These are phyloP conservation scores for Cercospora janseana DNA, from an alignment of 2,329 filamentous ascomycete species.

Conservation along the genomic window DNA sequence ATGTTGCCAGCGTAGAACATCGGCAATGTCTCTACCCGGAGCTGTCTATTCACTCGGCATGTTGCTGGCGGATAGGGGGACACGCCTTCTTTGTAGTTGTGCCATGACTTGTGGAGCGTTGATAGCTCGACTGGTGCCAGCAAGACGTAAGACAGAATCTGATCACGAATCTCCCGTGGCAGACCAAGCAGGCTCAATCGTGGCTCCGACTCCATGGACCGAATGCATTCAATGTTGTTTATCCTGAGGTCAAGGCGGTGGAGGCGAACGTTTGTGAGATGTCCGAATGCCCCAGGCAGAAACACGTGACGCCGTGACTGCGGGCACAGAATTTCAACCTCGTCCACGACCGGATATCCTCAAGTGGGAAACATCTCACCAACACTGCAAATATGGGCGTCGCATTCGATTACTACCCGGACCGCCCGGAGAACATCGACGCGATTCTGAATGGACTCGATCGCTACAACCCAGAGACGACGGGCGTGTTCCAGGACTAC, in stretches of 20 bases:
- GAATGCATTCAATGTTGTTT: too few species aligned
- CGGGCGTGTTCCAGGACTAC: conserved; percentile 89
- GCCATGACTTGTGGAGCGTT: conserved; percentile 24
- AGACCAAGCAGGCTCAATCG: conserved; percentile 25
- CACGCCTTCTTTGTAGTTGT: conserved; percentile 19
- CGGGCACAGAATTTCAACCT: conserved; percentile 18
- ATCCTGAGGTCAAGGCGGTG: neutral
- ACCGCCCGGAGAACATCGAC: conserved; percentile 88
- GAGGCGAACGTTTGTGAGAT: neutral
- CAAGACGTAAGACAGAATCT: conserved; percentile 27
- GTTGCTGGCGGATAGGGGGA: conserved; percentile 26
- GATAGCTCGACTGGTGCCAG: conserved; percentile 27
- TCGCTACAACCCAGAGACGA: conserved; percentile 97
- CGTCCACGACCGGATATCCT: neutral
- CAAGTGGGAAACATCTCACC: neutral
- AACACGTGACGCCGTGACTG: neutral
- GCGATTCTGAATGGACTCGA: conserved; percentile 95
- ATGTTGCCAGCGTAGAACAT: conserved; percentile 30
- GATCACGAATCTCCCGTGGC: conserved; percentile 30
- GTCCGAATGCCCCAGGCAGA: neutral
- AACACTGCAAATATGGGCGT: conserved; percentile 42
- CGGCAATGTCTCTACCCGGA: conserved; percentile 27
- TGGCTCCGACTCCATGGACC: neutral
- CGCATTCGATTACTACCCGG: conserved; percentile 81
- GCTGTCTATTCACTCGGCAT: conserved; percentile 24